These are phyloP conservation scores for Verticillium tricorpus DNA, from an alignment of 2,329 filamentous ascomycete species.

Conservation along the genomic window DNA sequence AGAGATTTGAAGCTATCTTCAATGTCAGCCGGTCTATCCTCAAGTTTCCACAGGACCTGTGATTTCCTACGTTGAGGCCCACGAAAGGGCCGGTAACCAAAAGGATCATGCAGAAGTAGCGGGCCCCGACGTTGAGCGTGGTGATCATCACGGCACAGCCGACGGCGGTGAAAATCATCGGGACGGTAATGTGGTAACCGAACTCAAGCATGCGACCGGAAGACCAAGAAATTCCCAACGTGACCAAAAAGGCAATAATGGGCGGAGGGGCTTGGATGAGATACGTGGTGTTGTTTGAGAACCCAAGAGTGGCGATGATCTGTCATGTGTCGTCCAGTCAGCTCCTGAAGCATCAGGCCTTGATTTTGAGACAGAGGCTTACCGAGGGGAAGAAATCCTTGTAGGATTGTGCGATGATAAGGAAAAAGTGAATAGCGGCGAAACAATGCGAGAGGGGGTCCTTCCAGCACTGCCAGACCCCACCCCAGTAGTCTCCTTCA, in stretches of 20 bases:
- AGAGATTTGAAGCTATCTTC: conserved; percentile 25
- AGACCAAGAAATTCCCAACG: conserved; percentile 30
- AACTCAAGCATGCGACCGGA: conserved; percentile 31
- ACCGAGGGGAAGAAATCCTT: conserved; percentile 39
- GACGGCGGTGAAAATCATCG: conserved; percentile 28
- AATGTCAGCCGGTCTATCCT: background rate
- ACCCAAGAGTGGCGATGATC: conserved; percentile 24
- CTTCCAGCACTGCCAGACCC: conserved; percentile 24
- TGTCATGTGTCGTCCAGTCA: conserved; percentile 5
- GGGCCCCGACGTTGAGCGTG: conserved; percentile 32
- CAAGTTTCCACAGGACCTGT: background rate
- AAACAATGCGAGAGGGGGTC: conserved; percentile 34
- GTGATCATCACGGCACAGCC: conserved; percentile 37
- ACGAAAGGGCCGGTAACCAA: conserved; percentile 31
- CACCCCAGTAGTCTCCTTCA: conserved; percentile 33
- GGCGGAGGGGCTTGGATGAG: conserved; percentile 36
- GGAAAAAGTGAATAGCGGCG: conserved; percentile 32
- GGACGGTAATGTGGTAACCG: conserved; percentile 34
- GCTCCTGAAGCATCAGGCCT: background rate
- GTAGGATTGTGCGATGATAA: conserved; percentile 36
- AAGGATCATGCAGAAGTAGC: conserved; percentile 37
- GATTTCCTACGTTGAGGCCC: conserved; percentile 23
- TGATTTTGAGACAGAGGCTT: background rate
- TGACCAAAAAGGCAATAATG: conserved; percentile 34
- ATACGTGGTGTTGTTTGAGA: conserved; percentile 25